Evolutionary conservation across 352 stramenopile species (phyloP).

Genomic region (Pseudoperonospora humuli): DNA sequence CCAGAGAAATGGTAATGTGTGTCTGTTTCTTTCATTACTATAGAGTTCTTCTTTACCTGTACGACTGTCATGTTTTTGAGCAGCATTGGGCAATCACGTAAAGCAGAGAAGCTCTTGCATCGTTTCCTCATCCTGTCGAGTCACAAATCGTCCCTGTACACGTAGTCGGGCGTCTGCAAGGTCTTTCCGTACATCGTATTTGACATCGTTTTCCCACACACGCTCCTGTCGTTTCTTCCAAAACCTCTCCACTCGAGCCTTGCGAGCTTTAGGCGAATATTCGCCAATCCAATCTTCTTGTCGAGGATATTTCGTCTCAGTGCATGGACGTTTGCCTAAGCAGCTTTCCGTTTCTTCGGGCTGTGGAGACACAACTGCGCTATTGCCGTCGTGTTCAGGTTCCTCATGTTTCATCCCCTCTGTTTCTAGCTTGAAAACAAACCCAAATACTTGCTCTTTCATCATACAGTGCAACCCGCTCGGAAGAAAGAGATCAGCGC

Average conservation of each 20-base stretch:
- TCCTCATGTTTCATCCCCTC: too few species aligned
- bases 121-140: conserved; percentile 91
- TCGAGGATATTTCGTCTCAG: too few species aligned
- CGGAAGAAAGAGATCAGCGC: conserved; percentile 11
- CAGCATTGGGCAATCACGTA: conserved; percentile 24
- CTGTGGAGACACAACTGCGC: background rate
- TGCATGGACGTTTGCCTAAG: conserved; percentile 12
- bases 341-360: background rate
- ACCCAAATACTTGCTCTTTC: conserved; percentile 10
- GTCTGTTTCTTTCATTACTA: too few species aligned
- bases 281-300: conserved; percentile 75
- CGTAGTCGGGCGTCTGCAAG: too few species aligned
- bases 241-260: conserved; percentile 89
- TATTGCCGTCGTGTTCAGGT: conserved; percentile 2
- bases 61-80: too few species aligned
- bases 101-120: conserved; percentile 62
- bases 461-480: background rate
- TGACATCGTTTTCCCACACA: too few species aligned
- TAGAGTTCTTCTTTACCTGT: too few species aligned
- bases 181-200: too few species aligned
- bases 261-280: conserved; percentile 90
- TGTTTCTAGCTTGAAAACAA: conserved; percentile 20
- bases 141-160: conserved; percentile 95
- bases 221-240: conserved; percentile 90
- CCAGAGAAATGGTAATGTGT: conserved; percentile 13